Percentiles rank a stretch among this genome's conserved stretches.
Conservation (phyloP, 2,329 filamentous ascomycete species). For the Aureobasidium musti region DNA sequence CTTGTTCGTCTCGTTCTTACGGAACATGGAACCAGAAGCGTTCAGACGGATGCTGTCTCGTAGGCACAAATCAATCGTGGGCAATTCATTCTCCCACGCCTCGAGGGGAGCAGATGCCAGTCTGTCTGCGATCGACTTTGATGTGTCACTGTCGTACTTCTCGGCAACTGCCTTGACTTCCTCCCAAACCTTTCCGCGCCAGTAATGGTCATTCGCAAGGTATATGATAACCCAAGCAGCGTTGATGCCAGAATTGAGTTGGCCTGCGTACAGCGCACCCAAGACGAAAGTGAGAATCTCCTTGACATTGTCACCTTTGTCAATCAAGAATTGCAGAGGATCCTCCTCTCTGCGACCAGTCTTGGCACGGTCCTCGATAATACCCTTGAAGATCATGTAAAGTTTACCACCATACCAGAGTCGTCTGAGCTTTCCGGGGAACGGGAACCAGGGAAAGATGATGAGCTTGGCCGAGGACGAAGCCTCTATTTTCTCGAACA, state of each 20-base stretch:
- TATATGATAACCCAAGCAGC: constrained; percentile 56
- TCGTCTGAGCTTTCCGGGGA: constrained; percentile 48
- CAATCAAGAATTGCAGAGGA: constrained; percentile 56
- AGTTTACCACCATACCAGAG: constrained; percentile 51
- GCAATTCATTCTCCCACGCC: constrained; percentile 60
- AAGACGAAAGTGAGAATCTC: constrained; percentile 55
- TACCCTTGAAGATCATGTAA: constrained; percentile 52
- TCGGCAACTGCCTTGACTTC: constrained; percentile 53
- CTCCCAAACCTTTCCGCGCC: constrained; percentile 49
- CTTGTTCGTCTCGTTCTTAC: constrained; percentile 54
- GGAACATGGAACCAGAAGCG: constrained; percentile 52
- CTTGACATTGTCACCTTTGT: constrained; percentile 51
- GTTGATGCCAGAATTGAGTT: constrained; percentile 60
- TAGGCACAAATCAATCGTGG: constrained; percentile 54
- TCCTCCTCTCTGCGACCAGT: constrained; percentile 52
- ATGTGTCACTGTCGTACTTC: constrained; percentile 46
- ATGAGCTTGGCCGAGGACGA: constrained; percentile 49
- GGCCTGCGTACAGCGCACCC: constrained; percentile 58
- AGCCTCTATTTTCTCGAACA: constrained; percentile 53
- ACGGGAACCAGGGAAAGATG: constrained; percentile 58
- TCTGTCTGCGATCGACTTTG: constrained; percentile 42
- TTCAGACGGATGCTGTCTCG: constrained; percentile 58
- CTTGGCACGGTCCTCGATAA: constrained; percentile 51
- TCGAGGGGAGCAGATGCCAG: constrained; percentile 53
- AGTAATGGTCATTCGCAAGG: constrained; percentile 51